A percentile compares a stretch with the other conserved stretches of the same genome.
phyloP scores from a whole-genome alignment of 2,329 filamentous ascomycete species.

The Raffaelea ambrosiae region DNA sequence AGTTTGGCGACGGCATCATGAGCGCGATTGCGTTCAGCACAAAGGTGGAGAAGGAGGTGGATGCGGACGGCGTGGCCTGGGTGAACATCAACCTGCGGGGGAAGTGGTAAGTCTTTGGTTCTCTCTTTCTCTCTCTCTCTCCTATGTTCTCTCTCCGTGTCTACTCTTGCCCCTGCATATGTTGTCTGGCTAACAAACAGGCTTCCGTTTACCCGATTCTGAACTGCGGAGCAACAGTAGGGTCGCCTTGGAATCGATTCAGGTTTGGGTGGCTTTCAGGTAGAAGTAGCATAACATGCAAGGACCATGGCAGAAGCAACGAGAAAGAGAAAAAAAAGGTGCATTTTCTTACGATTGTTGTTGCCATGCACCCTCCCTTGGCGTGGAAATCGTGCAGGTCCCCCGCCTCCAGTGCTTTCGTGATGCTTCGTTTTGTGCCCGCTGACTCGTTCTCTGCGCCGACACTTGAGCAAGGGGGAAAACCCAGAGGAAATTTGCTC shows the following conservation, averaged over 20 bases:
- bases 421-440: too few species aligned
- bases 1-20: conserved; percentile 93
- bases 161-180: not conserved
- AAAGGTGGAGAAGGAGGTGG: conserved; percentile 88
- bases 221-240: not conserved
- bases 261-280: too few species aligned
- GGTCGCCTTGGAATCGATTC: too few species aligned
- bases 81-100: conserved; percentile 75
- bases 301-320: not conserved
- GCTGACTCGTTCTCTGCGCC: too few species aligned
- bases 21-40: conserved; percentile 88
- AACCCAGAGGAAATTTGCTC: too few species aligned
- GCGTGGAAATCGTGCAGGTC: not conserved
- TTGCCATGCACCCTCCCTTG: not conserved
- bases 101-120: conserved; percentile 58
- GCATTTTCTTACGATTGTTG: not conserved
- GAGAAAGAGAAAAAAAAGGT: not conserved
- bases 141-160: not conserved
- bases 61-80: conserved; percentile 73
- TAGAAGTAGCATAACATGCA: not conserved
- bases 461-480: too few species aligned
- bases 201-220: conserved; percentile 29
- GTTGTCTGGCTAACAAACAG: conserved; percentile 14
- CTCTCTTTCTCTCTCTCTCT: not conserved
- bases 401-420: too few species aligned